Evolutionary conservation across 2,329 filamentous ascomycete genomes (phyloP).

Genomic region (Apiospora marii): DNA sequence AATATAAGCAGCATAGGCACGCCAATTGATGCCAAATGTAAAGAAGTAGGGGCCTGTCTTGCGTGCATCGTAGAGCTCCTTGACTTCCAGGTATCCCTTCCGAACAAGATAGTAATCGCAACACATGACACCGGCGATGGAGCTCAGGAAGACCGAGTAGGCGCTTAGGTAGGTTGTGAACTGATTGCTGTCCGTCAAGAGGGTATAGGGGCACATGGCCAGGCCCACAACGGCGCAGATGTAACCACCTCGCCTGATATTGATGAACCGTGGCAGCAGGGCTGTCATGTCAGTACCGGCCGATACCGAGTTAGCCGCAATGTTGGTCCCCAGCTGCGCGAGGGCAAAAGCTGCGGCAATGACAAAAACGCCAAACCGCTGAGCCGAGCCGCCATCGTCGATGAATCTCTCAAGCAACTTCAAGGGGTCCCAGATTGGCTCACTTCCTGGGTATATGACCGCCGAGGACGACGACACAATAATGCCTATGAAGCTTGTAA

Average conservation of each 20-base stretch:
- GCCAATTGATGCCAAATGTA: conserved; percentile 78
- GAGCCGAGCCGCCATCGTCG: conserved; percentile 70
- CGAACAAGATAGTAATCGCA: conserved; percentile 89
- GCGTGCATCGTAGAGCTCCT: conserved; percentile 79
- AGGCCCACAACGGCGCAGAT: conserved; percentile 82
- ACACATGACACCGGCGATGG: conserved; percentile 90
- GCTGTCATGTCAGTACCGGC: conserved; percentile 86
- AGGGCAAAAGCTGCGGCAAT: conserved; percentile 76
- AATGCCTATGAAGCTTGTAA: conserved; percentile 87
- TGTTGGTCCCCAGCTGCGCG: conserved; percentile 86
- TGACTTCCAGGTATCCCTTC: conserved; percentile 80
- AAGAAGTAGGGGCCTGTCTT: conserved; percentile 76
- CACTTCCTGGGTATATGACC: conserved; percentile 67
- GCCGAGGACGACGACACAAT: conserved; percentile 77
- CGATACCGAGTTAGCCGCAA: conserved; percentile 85
- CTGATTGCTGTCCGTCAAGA: conserved; percentile 77
- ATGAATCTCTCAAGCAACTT: conserved; percentile 72
- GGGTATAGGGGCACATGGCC: conserved; percentile 86
- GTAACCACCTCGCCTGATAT: conserved; percentile 87
- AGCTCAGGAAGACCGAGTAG: conserved; percentile 93
- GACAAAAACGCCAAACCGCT: conserved; percentile 79
- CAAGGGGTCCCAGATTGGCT: conserved; percentile 78
- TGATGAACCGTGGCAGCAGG: conserved; percentile 79
- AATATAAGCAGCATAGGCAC: conserved; percentile 84
- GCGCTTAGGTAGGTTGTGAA: conserved; percentile 93